Conservation (phyloP, 805 yeast species). For the Dipodascus albidus region DNA sequence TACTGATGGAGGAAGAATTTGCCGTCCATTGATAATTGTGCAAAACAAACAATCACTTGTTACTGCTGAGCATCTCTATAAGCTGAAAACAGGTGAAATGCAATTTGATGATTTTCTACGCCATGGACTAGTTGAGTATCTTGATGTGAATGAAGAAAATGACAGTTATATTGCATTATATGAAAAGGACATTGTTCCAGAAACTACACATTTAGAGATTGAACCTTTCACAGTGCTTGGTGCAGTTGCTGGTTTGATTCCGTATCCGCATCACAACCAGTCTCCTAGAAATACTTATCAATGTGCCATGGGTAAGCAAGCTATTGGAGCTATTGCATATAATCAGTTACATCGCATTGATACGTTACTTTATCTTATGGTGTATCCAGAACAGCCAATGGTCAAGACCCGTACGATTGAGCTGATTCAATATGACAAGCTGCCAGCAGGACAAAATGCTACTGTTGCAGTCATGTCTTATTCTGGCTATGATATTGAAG, state of each 20-base stretch:
- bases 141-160: conserved; percentile 96
- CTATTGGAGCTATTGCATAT: conserved; percentile 98
- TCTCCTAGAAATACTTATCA: conserved; percentile 89
- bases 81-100: conserved; percentile 57
- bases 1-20: conserved; percentile 97
- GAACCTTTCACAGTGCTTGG: conserved; percentile 91
- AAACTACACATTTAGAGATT: conserved; percentile 82
- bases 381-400: conserved; percentile 99
- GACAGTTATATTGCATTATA: conserved; percentile 87
- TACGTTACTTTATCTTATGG: conserved; percentile 86
- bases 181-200: conserved; percentile 47
- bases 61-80: conserved; percentile 52
- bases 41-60: conserved; percentile 63
- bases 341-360: conserved; percentile 94
- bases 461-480: conserved; percentile 98
- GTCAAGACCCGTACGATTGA: conserved; percentile 96
- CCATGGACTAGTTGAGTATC: conserved; percentile 82
- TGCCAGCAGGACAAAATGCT: conserved; percentile 98
- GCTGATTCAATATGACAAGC: conserved; percentile 84
- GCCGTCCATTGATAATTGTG: conserved; percentile 90
- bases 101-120: conserved; percentile 83
- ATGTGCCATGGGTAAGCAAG: conserved; percentile 98
- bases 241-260: conserved; percentile 87
- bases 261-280: conserved; percentile 87
- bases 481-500: conserved; percentile 98